A percentile compares a stretch with the other conserved stretches of the same genome.
Evolutionary conservation across 2,329 filamentous ascomycete species (phyloP).

Genomic region (Apiospora hydei): DNA sequence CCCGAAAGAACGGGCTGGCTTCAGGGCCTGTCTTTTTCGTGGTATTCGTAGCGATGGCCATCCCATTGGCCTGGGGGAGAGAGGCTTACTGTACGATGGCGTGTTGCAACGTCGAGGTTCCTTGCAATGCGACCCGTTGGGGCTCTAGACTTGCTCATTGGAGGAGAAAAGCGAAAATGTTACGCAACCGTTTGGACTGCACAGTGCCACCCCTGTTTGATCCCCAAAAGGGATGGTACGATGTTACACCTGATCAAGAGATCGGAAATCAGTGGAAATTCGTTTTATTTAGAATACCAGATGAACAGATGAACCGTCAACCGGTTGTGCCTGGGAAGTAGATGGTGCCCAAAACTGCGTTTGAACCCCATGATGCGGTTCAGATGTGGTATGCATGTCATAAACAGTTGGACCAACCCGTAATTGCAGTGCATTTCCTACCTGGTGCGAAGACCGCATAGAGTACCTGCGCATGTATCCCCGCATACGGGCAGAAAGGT

Average conservation of each 20-base stretch:
- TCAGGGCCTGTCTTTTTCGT: too few relatives aligned
- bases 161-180: background rate
- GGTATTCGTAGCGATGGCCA: background rate
- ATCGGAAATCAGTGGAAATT: background rate
- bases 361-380: too few relatives aligned
- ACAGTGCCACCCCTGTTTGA: background rate
- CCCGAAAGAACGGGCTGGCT: background rate
- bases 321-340: background rate
- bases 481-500: background rate
- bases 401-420: too few relatives aligned
- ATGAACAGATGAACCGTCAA: background rate
- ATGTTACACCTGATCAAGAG: background rate
- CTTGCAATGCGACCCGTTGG: background rate
- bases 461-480: background rate
- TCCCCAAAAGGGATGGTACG: background rate
- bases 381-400: too few relatives aligned
- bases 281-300: background rate
- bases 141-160: background rate
- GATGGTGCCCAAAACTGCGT: too few relatives aligned
- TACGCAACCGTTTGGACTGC: conserved; percentile 1
- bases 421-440: background rate
- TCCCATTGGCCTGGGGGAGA: background rate
- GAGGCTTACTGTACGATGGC: too few relatives aligned
- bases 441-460: background rate
- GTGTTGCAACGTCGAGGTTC: background rate